Evolutionary conservation across 441 rosid species (phyloP).

Genomic region (Lepidium campestre): DNA sequence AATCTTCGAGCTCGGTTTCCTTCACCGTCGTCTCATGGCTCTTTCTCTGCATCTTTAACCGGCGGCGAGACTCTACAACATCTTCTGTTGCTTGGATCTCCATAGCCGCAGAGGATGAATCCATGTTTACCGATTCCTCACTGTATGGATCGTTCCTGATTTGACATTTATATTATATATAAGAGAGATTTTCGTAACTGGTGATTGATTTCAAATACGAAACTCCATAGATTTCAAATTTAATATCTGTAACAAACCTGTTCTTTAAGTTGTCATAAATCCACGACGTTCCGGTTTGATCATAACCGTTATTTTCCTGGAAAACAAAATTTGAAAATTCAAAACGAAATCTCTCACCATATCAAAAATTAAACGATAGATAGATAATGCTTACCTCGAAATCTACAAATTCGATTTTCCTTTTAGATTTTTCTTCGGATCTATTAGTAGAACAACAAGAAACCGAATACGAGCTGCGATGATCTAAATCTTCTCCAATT

Average conservation of each 20-base stretch:
- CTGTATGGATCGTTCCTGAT: slow-evolving; percentile 12
- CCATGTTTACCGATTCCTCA: slow-evolving; percentile 32
- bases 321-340: not conserved
- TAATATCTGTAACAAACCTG: slow-evolving; percentile 6
- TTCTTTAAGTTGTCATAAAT: slow-evolving; percentile 16
- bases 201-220: not conserved
- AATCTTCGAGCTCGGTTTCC: slow-evolving; percentile 49
- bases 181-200: not conserved
- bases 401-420: slow-evolving; percentile 44
- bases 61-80: slow-evolving; percentile 27
- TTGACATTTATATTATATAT: not conserved
- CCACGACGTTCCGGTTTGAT: slow-evolving; percentile 47
- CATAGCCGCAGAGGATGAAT: slow-evolving; percentile 23
- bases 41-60: slow-evolving; percentile 28
- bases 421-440: slow-evolving; percentile 37
- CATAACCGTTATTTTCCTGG: slow-evolving; percentile 53
- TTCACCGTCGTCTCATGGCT: slow-evolving; percentile 34
- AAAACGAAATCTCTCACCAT: not conserved
- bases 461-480: slow-evolving; percentile 23
- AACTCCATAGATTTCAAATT: not conserved
- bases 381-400: slow-evolving; percentile 37
- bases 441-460: slow-evolving; percentile 63
- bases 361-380: slow-evolving; percentile 2
- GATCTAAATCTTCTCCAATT: slow-evolving; percentile 26
- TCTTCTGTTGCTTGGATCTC: slow-evolving; percentile 24